Evolutionary conservation across 306 rosid species (phyloP), one percentile per base, ranked within the genome.

Genomic region (Carpinus fangiana): DNA sequence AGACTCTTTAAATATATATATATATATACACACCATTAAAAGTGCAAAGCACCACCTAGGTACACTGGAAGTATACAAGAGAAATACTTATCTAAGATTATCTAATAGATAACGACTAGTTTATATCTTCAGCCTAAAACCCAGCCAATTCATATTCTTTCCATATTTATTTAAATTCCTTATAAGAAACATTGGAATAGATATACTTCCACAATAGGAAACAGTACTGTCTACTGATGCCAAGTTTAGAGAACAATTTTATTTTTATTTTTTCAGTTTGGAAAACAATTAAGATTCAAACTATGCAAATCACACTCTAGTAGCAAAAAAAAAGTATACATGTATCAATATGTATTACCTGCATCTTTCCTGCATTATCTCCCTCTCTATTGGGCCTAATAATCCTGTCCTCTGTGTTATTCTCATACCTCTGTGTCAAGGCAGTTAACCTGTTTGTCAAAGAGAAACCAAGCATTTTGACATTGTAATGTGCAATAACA

Each of bases 371-470:
- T 8, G 88, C 73, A 68, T 50, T 62, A 53, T 77, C 74, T 47
- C 80, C 90, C 59, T 82, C 75, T 84, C 87, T 88, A 74, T 84
- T 82, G 0, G 97, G 98, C 85, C 88, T 87, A 23, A 87, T 64
- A 79, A 94, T 90, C 81, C 98, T 81, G 60, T 94, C 97, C 52
- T 81, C 59, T 47, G 97, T 84, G 65, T 82, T 74, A 89, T 94
- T 92, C 0, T 36, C 74, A 78, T 92, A 86, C 76, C 88, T 90
- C 76, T 90, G 97, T 73, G 76, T 76, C 73, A 89, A 73, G 48
- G 85, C 89, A 45, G 80, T 59, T 61, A 64, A 77, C 92, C 98
- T 91, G 87, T 72, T 66, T 72, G 83, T 60, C 4, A 73, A n/a
- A 78, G 46, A 88, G 74, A 51, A 78, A 36, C 10, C 56, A 21